These are phyloP conservation scores for Chondrus crispus DNA, from an alignment of 23 red algal genomes.

Conservation along the genomic window DNA sequence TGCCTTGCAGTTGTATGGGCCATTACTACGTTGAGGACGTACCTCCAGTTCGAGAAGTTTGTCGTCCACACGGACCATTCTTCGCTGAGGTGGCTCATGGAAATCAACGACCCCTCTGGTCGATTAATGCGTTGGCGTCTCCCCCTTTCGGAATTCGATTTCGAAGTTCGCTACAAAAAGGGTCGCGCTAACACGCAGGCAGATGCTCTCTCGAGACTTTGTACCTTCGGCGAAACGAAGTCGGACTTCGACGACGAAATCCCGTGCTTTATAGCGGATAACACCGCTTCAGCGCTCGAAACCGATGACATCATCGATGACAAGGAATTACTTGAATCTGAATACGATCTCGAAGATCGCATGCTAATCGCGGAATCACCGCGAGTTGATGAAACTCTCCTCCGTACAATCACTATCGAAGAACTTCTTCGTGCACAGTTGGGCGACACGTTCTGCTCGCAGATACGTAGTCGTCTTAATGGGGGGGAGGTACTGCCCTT, in stretches of 20 bases:
- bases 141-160: background rate
- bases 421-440: background rate
- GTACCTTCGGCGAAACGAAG: background rate
- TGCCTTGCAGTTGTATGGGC: background rate
- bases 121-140: background rate
- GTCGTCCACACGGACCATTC: background rate
- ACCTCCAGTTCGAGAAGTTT: background rate
- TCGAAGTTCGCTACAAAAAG: background rate
- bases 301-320: background rate
- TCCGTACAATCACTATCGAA: background rate
- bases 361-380: background rate
- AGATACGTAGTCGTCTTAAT: background rate
- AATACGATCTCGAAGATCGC: background rate
- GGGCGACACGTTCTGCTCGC: background rate
- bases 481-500: conserved; percentile 1
- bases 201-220: background rate
- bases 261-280: background rate
- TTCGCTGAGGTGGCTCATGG: background rate
- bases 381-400: background rate
- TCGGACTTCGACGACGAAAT: background rate
- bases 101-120: background rate
- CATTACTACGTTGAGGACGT: background rate
- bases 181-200: background rate
- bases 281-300: background rate
- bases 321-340: background rate